Conservation (phyloP, 495 filamentous ascomycete species). For the Aspergillus steynii region DNA sequence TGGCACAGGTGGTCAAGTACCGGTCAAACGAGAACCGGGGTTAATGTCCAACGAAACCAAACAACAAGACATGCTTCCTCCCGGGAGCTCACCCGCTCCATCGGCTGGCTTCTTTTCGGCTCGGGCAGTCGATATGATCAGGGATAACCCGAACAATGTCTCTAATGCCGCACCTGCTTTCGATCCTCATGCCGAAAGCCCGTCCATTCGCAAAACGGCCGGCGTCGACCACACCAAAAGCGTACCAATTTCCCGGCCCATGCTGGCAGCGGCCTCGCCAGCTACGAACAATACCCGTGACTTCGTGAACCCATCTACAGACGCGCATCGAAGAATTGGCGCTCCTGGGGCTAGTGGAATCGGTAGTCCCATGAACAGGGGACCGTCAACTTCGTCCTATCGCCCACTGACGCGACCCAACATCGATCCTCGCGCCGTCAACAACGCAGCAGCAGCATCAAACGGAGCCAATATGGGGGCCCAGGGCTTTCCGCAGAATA, state of each 20-base stretch:
- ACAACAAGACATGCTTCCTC: slow-evolving; percentile 34
- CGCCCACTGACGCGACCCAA: slow-evolving; percentile 46
- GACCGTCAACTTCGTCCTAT: slow-evolving; percentile 42
- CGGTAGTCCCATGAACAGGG: slow-evolving; percentile 40
- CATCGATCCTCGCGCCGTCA: slow-evolving; percentile 26
- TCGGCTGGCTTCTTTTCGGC: slow-evolving; percentile 75
- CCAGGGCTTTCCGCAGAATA: slow-evolving; percentile 35
- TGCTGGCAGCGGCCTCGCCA: slow-evolving; percentile 30
- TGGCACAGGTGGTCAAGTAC: slow-evolving; percentile 20
- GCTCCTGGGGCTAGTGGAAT: slow-evolving; percentile 55
- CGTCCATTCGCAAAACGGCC: slow-evolving; percentile 84
- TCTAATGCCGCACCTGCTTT: slow-evolving; percentile 59
- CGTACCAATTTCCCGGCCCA: slow-evolving; percentile 59
- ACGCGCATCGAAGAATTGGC: slow-evolving; percentile 69
- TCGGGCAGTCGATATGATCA: slow-evolving; percentile 58
- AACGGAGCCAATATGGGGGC: slow-evolving; percentile 28
- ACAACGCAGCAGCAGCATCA: slow-evolving; percentile 18
- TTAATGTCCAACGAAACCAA: slow-evolving; percentile 23
- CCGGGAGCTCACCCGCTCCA: slow-evolving; percentile 25
- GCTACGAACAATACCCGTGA: slow-evolving; percentile 38
- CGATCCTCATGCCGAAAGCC: slow-evolving; percentile 80
- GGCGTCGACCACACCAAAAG: slow-evolving; percentile 82
- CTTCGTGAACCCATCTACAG: slow-evolving; percentile 69
- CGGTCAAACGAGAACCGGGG: slow-evolving; percentile 30
- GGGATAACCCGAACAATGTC: slow-evolving; percentile 40